Evolutionary conservation across 169 alveolate species (phyloP).

Genomic region (Plasmodium malariae): DNA sequence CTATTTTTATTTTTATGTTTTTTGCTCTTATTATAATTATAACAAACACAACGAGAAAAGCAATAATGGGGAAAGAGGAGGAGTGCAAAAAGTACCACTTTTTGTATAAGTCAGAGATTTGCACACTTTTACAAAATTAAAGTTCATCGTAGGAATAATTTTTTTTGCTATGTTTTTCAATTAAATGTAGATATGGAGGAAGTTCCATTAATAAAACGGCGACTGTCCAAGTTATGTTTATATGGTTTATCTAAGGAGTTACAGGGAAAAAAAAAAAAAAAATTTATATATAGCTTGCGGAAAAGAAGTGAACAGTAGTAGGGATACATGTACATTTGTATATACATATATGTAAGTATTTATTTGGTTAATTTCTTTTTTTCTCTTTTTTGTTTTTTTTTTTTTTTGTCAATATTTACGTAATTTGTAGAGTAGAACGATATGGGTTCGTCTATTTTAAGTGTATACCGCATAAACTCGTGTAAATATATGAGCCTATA

Average conservation of each 20-base stretch:
- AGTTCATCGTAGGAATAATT: slow-evolving; percentile 50
- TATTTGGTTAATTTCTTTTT: neutral
- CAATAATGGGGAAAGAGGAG: too few species aligned
- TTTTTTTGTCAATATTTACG: slow-evolving; percentile 33
- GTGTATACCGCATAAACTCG: slow-evolving; percentile 56
- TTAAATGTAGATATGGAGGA: slow-evolving; percentile 45
- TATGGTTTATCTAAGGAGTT: slow-evolving; percentile 44
- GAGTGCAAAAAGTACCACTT: too few species aligned
- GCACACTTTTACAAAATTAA: neutral
- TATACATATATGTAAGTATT: neutral
- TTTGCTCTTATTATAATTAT: too few species aligned
- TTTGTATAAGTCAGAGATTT: too few species aligned
- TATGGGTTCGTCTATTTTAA: slow-evolving; percentile 52
- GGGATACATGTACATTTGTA: neutral
- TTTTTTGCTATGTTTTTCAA: slow-evolving; percentile 36
- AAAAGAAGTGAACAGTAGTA: neutral
- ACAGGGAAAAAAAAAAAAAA: neutral
- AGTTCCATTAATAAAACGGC: slow-evolving; percentile 66
- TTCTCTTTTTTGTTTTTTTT: neutral
- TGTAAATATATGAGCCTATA: slow-evolving; percentile 63
- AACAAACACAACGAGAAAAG: too few species aligned
- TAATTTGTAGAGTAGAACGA: slow-evolving; percentile 67
- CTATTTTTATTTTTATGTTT: too few species aligned
- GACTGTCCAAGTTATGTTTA: slow-evolving; percentile 70
- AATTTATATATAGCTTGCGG: neutral